Evolutionary conservation across 371 early-diverging fungal species (phyloP).

Genomic region (Mortierella sp.): DNA sequence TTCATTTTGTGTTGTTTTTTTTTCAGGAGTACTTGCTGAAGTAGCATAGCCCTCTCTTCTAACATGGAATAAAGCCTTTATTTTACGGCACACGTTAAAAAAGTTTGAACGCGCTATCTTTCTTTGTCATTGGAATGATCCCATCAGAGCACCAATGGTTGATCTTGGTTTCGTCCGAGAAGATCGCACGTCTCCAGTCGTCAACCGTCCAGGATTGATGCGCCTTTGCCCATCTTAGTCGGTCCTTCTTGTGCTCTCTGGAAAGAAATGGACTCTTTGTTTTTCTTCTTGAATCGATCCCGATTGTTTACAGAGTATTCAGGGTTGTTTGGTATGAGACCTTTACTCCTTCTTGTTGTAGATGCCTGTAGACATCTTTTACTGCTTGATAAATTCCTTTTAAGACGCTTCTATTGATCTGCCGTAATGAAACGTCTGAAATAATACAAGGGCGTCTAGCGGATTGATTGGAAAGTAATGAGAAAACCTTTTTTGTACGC

Average conservation of each 20-base stretch:
- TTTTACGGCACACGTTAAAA: no score
- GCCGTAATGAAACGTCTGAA: no score
- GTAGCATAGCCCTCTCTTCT: no score
- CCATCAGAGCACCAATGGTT: constrained; percentile 38
- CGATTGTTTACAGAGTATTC: constrained; percentile 5
- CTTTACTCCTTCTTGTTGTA: constrained; percentile 19
- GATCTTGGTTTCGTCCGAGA: constrained; percentile 53
- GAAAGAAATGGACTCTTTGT: constrained; percentile 19
- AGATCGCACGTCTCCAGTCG: constrained; percentile 48
- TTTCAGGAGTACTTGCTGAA: no score
- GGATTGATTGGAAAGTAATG: no score
- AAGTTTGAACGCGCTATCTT: no score
- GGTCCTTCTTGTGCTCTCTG: constrained; percentile 13
- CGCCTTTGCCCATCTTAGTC: constrained; percentile 22
- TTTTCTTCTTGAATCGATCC: constrained; percentile 17
- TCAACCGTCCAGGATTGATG: constrained; percentile 39
- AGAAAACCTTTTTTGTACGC: no score
- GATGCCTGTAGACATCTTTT: not conserved
- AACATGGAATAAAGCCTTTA: no score
- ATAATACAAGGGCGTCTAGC: no score
- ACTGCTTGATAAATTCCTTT: no score
- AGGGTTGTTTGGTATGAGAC: constrained; percentile 9
- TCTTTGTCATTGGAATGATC: not conserved
- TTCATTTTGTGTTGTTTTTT: no score
- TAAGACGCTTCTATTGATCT: no score